phyloP scores from a whole-genome alignment of 2,329 filamentous ascomycete genomes.

The Rugonectria rugulosa region DNA sequence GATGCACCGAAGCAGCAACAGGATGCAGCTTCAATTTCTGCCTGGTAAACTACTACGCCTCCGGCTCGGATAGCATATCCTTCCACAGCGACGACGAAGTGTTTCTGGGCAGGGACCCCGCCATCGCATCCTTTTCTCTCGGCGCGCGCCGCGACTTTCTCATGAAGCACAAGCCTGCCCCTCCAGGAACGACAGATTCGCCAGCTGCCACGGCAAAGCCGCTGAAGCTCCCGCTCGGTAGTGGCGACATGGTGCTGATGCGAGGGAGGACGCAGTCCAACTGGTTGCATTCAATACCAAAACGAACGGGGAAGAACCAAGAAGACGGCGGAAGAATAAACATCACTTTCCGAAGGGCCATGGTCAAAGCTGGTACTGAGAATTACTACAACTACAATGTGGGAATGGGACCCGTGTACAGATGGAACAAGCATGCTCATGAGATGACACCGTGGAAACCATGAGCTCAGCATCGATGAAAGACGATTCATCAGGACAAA shows the following conservation, averaged over 20 bases:
- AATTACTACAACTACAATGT: constrained; percentile 90
- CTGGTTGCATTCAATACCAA: constrained; percentile 82
- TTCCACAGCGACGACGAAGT: constrained; percentile 84
- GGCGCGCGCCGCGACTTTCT: constrained; percentile 78
- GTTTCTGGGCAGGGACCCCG: constrained; percentile 73
- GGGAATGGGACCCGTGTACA: constrained; percentile 71
- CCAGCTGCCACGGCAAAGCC: constrained; percentile 44
- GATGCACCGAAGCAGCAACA: constrained; percentile 70
- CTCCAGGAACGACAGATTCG: constrained; percentile 43
- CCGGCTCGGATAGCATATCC: constrained; percentile 77
- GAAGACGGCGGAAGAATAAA: constrained; percentile 73
- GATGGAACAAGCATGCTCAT: constrained; percentile 66
- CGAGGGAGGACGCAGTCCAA: constrained; percentile 75
- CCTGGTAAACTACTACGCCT: constrained; percentile 85
- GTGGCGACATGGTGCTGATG: constrained; percentile 84
- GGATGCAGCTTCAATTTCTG: constrained; percentile 78
- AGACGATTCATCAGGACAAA: constrained; percentile 17
- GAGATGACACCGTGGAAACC: constrained; percentile 56
- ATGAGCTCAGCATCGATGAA: constrained; percentile 31
- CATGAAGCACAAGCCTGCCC: constrained; percentile 76
- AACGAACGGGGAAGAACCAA: constrained; percentile 70
- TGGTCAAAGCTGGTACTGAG: constrained; percentile 76
- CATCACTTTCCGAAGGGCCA: constrained; percentile 78
- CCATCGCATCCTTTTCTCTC: constrained; percentile 78
- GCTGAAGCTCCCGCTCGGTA: constrained; percentile 62